Evolutionary conservation across 257 asterid species (phyloP), one percentile per base, ranked within the genome.

Genomic region (Cynanchum wilfordii): DNA sequence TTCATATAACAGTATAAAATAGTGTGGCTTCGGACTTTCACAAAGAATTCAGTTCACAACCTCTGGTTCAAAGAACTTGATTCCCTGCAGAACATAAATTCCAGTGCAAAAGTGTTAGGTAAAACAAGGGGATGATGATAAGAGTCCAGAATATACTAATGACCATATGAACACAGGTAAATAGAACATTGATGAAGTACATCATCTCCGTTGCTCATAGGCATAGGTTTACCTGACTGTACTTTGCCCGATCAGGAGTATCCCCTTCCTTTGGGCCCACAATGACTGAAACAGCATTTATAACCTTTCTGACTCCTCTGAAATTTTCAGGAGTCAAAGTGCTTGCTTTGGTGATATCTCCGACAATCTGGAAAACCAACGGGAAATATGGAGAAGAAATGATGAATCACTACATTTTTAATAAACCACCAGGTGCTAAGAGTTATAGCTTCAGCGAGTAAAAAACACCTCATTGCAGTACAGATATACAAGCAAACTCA

Each of bases 241-340:
- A 94, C 79, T 94, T 94, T 72, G 88, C 96, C 85, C 97, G 87
- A 70, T 94, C 97, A 45, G 97, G 96, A 71, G 99, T 94, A 85
- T 94, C 99, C 68, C 99, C 99, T 85, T 94, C 99, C 87, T 91
- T 94, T 76, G 99, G 99, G 64, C 99, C 97, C 81, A 91, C 97
- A 74, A 94, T 94, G 81, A 85, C 97, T 44, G 99, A 94, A 81
- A 78, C 95, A 44, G 95, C 91, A 83, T 91, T 94, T 50, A 94
- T 84, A 70, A 91, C 97, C 82, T 57, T 79, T 70, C 81, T 88
- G 30, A 94, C 95, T 78, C 99, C 97, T 87, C 86, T 88, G 73
- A 94, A 94, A 68, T 85, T 82, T 85, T 86, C 95, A 4, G 96
- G 97, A 70, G 81, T 16, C 85, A 94, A 79, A 71, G 96, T 88